Conservation (phyloP, 768 basidiomycete species). For the Tubosaeta brunneosetosa region DNA sequence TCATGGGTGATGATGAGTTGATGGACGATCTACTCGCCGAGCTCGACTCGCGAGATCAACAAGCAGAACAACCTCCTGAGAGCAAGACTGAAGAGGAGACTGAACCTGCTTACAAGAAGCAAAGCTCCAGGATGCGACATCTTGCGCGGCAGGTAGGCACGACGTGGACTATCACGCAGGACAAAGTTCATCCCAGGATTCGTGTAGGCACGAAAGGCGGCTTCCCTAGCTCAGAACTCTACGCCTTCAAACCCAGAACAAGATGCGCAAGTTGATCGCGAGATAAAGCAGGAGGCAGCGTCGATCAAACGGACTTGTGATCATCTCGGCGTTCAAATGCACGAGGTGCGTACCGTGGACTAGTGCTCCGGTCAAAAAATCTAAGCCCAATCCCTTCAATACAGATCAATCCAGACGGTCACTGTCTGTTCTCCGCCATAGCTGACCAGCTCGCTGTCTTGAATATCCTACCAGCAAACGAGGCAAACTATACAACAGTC, state of each 20-base stretch:
- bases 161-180: neutral
- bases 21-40: conserved; percentile 75
- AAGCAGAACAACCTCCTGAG: conserved; percentile 36
- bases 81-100: conserved; percentile 18
- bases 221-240: conserved; percentile 51
- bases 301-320: conserved; percentile 63
- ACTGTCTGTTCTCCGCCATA: conserved; percentile 92
- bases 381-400: neutral
- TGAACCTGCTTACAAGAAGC: conserved; percentile 35
- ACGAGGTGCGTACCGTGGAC: conserved; percentile 47
- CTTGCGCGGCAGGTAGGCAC: conserved; percentile 65
- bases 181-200: conserved; percentile 1
- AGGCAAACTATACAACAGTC: conserved; percentile 57
- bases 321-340: conserved; percentile 56
- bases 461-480: conserved; percentile 51
- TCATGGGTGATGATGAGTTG: conserved; percentile 47
- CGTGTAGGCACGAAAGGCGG: conserved; percentile 66
- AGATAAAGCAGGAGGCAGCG: conserved; percentile 63
- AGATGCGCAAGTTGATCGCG: conserved; percentile 55
- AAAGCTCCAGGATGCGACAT: conserved; percentile 59
- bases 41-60: conserved; percentile 59
- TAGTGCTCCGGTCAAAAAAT: neutral
- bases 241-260: conserved; percentile 51
- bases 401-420: conserved; percentile 91
- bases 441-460: conserved; percentile 87